Base-by-base conservation (phyloP, 2,329 filamentous ascomycete species). In the Cryphonectria nitschkei region DNA sequence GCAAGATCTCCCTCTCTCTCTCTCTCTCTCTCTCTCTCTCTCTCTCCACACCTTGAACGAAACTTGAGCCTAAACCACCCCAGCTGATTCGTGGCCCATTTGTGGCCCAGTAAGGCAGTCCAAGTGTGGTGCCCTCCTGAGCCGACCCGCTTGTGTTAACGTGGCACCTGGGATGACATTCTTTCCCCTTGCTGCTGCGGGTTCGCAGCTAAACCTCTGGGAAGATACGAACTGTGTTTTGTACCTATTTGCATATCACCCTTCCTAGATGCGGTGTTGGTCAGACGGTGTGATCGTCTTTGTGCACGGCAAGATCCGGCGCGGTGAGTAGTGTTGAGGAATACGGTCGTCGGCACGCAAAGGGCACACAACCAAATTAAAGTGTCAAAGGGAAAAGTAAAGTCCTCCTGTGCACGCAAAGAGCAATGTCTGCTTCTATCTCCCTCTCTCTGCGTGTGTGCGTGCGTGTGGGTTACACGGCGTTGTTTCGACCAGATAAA, bases 401-500 rank as follows among this genome's bases (percentile, higher is more conserved):
- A 9, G 46, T 50, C n/a, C 46, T n/a, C 22, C 16, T 46, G 9
- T 22, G 46, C 3, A 50, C n/a, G 2, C 2, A 16, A 34, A n/a
- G 13, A n/a, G 8, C 58, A 22, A 7, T 50, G 8, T 50, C 16
- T 50, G 8, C 22, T 22, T n/a, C 46, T 9, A 19, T 19, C 43
- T 14, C 43, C n/a, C 46, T 50, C 46, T 50, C 3, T 22, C 6
- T 41, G 50, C 9, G 37, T 39, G 37, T 39, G 37, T 39, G 34
- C 7, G 37, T 39, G 37, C 11, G 9, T 39, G 1, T 39, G 9
- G 37, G 37, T 43, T 19, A 56, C 50, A 66, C 50, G 34, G n/a
- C 46, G 16, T 41, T 50, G 64, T 66, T n/a, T 56, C 64, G 50
- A 39, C 32, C 32, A 56, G 64, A 54, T 66, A 32, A 66, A 66